phyloP scores from a whole-genome alignment of 495 filamentous ascomycete genomes.

The Penicillium riverlandense region DNA sequence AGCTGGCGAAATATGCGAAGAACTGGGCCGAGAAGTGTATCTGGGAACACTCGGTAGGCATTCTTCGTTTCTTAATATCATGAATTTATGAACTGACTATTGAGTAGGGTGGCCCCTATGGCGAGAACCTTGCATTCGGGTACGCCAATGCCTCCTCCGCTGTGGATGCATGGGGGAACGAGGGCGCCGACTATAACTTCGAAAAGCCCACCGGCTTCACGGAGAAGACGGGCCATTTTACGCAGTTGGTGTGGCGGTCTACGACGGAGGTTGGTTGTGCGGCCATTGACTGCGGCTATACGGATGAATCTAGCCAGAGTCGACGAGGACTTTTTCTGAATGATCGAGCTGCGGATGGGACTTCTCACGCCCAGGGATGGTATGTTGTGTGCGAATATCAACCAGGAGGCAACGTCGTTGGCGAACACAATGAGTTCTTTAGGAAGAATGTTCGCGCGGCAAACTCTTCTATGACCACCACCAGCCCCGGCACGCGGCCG shows the following conservation, averaged over 20 bases:
- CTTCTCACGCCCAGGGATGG: constrained; percentile 49
- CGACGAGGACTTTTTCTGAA: constrained; percentile 2
- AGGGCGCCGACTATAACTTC: constrained; percentile 55
- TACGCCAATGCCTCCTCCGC: constrained; percentile 52
- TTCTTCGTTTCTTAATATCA: neutral
- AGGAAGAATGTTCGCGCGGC: constrained; percentile 24
- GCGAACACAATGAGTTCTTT: constrained; percentile 44
- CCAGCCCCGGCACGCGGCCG: neutral
- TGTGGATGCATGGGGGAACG: constrained; percentile 63
- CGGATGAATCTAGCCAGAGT: neutral
- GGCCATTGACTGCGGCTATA: constrained; percentile 47
- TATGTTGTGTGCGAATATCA: constrained; percentile 78
- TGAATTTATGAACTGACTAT: no score
- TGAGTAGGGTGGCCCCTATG: constrained; percentile 53
- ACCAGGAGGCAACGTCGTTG: constrained; percentile 65
- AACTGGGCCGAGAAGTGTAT: constrained; percentile 46
- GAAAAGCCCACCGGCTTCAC: constrained; percentile 43
- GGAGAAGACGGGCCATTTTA: constrained; percentile 73
- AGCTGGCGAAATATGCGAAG: constrained; percentile 48
- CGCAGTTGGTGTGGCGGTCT: constrained; percentile 73
- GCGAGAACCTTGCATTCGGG: constrained; percentile 72
- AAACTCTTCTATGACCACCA: neutral
- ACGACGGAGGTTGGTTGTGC: constrained; percentile 68
- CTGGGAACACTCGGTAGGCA: constrained; percentile 55
- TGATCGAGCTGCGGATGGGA: constrained; percentile 3